Conservation (phyloP, 1,284 basidiomycete species). For the Pyrrhoderma lamaoense region DNA sequence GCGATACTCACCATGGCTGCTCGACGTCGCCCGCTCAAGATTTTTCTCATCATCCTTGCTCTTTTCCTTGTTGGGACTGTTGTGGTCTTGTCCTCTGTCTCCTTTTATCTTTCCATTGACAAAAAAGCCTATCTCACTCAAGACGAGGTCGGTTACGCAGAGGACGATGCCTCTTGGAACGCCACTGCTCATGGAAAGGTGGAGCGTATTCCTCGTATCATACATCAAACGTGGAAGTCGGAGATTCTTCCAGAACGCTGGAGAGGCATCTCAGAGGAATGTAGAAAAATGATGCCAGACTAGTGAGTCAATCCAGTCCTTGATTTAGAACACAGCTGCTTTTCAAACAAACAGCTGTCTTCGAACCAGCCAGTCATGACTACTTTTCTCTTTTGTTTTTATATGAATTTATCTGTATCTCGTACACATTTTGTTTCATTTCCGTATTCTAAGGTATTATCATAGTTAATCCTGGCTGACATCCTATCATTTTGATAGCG, state of each 20-base stretch:
- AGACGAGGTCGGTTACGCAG: conserved; percentile 60
- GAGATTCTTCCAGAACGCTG: conserved; percentile 81
- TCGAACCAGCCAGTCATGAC: no score
- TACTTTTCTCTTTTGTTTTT: no score
- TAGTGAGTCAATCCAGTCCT: conserved; percentile 73
- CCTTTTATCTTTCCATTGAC: conserved; percentile 86
- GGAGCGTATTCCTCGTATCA: conserved; percentile 83
- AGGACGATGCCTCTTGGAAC: conserved; percentile 49
- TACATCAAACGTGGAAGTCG: conserved; percentile 99
- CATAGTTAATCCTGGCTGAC: no score
- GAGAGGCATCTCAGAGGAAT: conserved; percentile 72
- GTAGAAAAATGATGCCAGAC: conserved; percentile 87
- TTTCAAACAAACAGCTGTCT: no score
- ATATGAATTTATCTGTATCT: no score
- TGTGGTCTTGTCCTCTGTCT: conserved; percentile 84
- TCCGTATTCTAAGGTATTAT: no score
- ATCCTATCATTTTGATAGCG: conserved; percentile 37
- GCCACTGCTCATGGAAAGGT: conserved; percentile 49
- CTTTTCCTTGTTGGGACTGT: conserved; percentile 88
- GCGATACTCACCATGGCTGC: conserved; percentile 17
- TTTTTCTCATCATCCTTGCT: conserved; percentile 70
- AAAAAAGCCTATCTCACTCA: conserved; percentile 73
- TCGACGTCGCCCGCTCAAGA: conserved; percentile 57
- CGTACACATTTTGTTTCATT: no score
- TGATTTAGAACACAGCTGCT: background rate